Base-by-base conservation (phyloP, 176 grass and related monocot species). In the Triticum turgidum region DNA sequence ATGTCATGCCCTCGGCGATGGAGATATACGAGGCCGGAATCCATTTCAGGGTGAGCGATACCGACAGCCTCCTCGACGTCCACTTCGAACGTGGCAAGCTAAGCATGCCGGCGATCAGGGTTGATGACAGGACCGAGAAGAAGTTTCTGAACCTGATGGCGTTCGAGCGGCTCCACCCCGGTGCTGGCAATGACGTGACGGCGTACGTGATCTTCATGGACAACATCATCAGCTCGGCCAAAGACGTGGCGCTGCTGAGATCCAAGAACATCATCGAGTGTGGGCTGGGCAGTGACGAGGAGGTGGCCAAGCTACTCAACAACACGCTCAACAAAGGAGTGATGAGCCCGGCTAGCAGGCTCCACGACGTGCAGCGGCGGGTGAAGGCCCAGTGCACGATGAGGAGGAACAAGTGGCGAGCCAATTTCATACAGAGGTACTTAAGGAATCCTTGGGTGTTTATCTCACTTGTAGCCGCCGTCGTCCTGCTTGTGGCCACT, bases 181-280 rank as follows among this genome's bases (percentile, higher is more conserved):
- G 54, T 0, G 54, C 54, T 9, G 54, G 54, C 18, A 59, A 59
- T 7, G 54, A 59, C 54, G 54, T 59, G 54, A 59, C 54, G 0
- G 69, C 69, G 0, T 96, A 89, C 5, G 72, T 89, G 3, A 44
- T 62, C 34, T 96, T 96, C 87, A 85, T 95, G 91, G 93, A 91
- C 61, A 67, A 83, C 9, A 87, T 93, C 39, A 90, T 91, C 51
- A 14, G 91, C 27, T 86, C 91, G 0, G 78, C 63, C 24, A 77
- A 68, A 77, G 94, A 96, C 14, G 89, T 93, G 13, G 71, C 20
- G 20, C 67, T 96, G 13, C 82, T 93, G 18, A 83, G 52, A 10
- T 59, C 74, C 2, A 82, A 81, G 3, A 63, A 29, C 8, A 38
- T 91, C 6, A 33, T 91, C 8, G 8, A 25, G 0, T 78, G 42